Evolutionary conservation across 371 early-diverging fungal genomes (phyloP), one percentile per base, ranked within the genome.

Genomic region (Mucor sp.): DNA sequence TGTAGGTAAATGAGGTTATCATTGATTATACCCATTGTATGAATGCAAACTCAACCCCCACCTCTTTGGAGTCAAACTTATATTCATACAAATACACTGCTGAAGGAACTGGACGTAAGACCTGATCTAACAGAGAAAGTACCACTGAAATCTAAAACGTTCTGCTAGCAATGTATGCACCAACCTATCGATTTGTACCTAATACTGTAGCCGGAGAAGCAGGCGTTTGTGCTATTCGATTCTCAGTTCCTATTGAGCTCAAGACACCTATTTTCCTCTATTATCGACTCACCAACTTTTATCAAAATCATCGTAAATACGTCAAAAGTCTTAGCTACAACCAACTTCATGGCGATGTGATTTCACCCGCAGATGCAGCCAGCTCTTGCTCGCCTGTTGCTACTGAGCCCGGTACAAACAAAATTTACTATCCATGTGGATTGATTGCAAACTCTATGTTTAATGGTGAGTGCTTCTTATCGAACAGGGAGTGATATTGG

Each of bases 291-390:
- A 92, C 95, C 44, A 93, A 95, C 77, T 97, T 97, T 75, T 97
- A 94, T 79, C 98, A 98, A 76, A 96, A 96, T 76, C 93, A 97
- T 72, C 87, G 97, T 39, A 87, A 89, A 71, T 97, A 96, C 66
- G 93, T 95, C 27, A 94, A 94, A 77, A 92, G 92, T 67, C 88
- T 92, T 58, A 90, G 88, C 71, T 76, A 85, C 58, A 84, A 85
- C 55, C 97, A 97, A 74, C 82, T 96, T 14, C 75, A 82, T 63
- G 97, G 96, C 28, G 84, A 87, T 55, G 70, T 61, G 8, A 70
- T 84, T 30, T 68, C 72, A 5, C 43, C 57, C 1, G n/a, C 60
- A 1, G 81, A 78, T 15, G 77, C 80, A 2, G 43, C 43, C 15
- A 65, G 71, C 41, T 76, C 77, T 1, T 76, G 74, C 59, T 57